These are phyloP conservation scores for Hura crepitans DNA, from an alignment of 441 rosid genomes.

Conservation along the genomic window DNA sequence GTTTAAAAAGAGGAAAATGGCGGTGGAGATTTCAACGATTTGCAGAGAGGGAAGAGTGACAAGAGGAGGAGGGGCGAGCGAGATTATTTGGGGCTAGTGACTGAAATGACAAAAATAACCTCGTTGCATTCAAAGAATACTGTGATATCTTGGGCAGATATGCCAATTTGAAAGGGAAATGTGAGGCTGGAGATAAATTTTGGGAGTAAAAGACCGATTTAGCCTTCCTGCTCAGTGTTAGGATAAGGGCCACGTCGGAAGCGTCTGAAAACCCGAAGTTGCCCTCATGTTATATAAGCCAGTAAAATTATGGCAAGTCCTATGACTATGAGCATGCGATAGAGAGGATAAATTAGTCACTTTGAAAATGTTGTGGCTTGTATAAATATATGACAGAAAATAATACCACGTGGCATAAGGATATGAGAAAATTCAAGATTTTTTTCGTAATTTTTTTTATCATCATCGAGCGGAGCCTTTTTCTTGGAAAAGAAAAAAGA, in stretches of 20 bases:
- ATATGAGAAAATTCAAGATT: too few relatives aligned
- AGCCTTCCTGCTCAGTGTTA: neutral
- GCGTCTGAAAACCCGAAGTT: neutral
- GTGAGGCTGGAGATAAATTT: neutral
- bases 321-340: too few relatives aligned
- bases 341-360: neutral
- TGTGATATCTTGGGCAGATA: neutral
- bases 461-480: too few relatives aligned
- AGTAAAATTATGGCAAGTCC: too few relatives aligned
- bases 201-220: neutral
- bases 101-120: conserved; percentile 12
- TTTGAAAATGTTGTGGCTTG: neutral
- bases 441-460: too few relatives aligned
- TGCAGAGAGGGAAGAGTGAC: neutral
- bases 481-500: too few relatives aligned
- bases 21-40: conserved; percentile 8
- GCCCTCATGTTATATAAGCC: neutral
- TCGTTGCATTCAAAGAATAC: neutral
- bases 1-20: neutral
- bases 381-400: neutral
- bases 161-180: conserved; percentile 1
- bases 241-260: neutral
- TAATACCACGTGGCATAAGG: too few relatives aligned
- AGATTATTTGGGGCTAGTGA: neutral
- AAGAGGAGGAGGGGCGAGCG: too few relatives aligned